Conservation (phyloP, 164 flowering plant species). For the Dillenia suffruticosa region DNA sequence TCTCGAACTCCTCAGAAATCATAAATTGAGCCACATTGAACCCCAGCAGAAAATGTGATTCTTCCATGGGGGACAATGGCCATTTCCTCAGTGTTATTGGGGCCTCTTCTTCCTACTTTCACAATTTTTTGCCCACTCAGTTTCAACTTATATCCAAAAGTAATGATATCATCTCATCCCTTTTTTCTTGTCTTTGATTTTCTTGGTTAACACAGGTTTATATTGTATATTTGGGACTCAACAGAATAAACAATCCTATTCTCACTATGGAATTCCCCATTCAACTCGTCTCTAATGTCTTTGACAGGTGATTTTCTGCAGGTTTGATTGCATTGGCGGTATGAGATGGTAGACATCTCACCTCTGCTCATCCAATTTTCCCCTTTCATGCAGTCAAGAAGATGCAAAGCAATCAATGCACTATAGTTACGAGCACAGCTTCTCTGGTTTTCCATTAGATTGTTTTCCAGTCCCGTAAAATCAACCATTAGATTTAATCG, state of each 20-base stretch:
- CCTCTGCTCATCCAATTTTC: background rate
- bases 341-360: background rate
- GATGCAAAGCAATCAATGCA: conserved; percentile 52
- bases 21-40: conserved; percentile 24
- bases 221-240: conserved; percentile 59
- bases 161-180: conserved; percentile 19
- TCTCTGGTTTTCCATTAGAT: conserved; percentile 88
- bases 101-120: conserved; percentile 38
- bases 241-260: conserved; percentile 24
- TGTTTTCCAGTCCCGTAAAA: no score
- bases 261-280: conserved; percentile 43
- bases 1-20: conserved; percentile 10
- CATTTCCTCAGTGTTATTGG: conserved; percentile 26
- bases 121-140: conserved; percentile 24
- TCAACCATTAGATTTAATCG: no score
- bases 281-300: conserved; percentile 50
- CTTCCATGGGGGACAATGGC: conserved; percentile 34
- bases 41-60: conserved; percentile 10
- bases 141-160: conserved; percentile 28
- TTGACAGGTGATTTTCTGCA: conserved; percentile 25
- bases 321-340: background rate
- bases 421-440: conserved; percentile 61
- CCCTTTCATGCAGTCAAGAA: conserved; percentile 29
- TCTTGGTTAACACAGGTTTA: conserved; percentile 40
- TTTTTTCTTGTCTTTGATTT: background rate